Evolutionary conservation across 1,139 yeast genomes (phyloP).

Genomic region (Hemisphaericaspora lyxosophila): DNA sequence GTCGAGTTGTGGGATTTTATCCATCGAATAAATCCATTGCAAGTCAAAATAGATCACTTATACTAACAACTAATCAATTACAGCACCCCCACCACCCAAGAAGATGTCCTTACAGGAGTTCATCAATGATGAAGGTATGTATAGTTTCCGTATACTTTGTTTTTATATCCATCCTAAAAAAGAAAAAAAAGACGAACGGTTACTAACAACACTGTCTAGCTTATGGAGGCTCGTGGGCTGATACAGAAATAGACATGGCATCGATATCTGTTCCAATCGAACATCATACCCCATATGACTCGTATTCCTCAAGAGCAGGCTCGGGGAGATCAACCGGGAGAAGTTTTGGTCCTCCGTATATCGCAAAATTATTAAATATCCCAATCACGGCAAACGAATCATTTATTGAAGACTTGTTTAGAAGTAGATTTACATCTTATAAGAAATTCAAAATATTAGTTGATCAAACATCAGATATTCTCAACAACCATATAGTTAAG

Average conservation of each 20-base stretch:
- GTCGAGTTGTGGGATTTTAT: too few relatives aligned
- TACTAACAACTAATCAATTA: background rate
- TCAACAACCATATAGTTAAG: slow-evolving; percentile 40
- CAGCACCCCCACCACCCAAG: slow-evolving; percentile 35
- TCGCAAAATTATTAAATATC: slow-evolving; percentile 52
- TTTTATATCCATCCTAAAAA: slow-evolving; percentile 1
- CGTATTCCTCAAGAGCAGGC: slow-evolving; percentile 8
- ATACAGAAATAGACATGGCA: slow-evolving; percentile 68
- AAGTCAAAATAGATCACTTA: background rate
- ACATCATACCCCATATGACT: slow-evolving; percentile 18
- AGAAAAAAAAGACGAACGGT: too few relatives aligned
- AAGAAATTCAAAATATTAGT: slow-evolving; percentile 43
- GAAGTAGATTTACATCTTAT: slow-evolving; percentile 41
- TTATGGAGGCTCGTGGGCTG: slow-evolving; percentile 73
- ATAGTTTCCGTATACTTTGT: slow-evolving; percentile 4
- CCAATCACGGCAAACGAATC: slow-evolving; percentile 42
- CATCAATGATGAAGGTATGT: slow-evolving; percentile 53
- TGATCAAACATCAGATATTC: slow-evolving; percentile 42
- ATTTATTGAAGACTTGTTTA: slow-evolving; percentile 44
- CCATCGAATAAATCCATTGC: too few relatives aligned
- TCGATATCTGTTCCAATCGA: slow-evolving; percentile 61
- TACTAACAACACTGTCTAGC: slow-evolving; percentile 20
- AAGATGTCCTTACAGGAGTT: slow-evolving; percentile 56
- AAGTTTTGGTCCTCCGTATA: slow-evolving; percentile 54
- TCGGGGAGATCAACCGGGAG: slow-evolving; percentile 10